These are phyloP conservation scores for Nevesoporus exiguus DNA, from an alignment of 768 basidiomycete species.

Conservation along the genomic window DNA sequence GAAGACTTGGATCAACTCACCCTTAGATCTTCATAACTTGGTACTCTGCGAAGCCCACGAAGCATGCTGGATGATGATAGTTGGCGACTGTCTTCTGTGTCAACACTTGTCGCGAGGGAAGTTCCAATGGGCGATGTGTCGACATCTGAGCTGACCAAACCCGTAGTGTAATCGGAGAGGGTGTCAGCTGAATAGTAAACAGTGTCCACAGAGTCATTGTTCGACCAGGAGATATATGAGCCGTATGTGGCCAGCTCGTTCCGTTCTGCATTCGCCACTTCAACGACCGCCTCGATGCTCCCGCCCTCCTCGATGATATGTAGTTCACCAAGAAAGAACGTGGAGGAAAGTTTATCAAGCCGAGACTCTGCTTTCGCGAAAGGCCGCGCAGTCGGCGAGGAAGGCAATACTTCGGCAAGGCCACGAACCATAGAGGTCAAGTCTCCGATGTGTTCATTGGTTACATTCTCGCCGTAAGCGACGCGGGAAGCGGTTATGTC, in stretches of 20 bases:
- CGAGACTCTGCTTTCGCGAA: not conserved
- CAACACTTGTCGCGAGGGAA: constrained; percentile 22
- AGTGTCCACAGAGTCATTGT: not conserved
- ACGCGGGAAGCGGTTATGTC: not conserved
- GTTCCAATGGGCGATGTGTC: constrained; percentile 1
- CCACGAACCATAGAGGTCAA: not conserved
- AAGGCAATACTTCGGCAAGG: not conserved
- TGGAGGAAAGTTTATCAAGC: not conserved
- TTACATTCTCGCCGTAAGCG: not conserved
- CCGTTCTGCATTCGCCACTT: not conserved
- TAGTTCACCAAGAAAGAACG: not conserved
- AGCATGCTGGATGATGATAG: not conserved
- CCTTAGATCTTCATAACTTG: constrained; percentile 18
- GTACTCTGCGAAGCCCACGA: constrained; percentile 18
- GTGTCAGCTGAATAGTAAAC: constrained; percentile 8
- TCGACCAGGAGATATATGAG: not conserved
- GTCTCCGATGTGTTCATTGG: not conserved
- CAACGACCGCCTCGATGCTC: not conserved
- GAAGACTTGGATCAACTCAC: not conserved
- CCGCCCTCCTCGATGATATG: constrained; percentile 6
- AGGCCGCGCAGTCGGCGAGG: not conserved
- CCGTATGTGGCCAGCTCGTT: not conserved
- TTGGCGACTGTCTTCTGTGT: constrained; percentile 1
- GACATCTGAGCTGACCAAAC: not conserved
- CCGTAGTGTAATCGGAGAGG: not conserved